Conservation (phyloP, 345 rosid species). For the Eucalyptus pauciflora region DNA sequence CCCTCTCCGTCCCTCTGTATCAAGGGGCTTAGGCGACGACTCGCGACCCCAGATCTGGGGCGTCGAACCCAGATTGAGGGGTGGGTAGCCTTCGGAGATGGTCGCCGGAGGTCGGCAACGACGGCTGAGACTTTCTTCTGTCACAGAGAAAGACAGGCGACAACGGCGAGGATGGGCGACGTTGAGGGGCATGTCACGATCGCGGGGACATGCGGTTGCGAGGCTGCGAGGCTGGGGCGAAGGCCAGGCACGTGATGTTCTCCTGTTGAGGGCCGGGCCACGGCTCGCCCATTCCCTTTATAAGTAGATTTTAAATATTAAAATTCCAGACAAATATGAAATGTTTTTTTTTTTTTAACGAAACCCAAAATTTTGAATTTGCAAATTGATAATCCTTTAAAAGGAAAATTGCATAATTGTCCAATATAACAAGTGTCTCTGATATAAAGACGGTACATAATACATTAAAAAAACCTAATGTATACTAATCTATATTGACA, state of each 20-base stretch:
- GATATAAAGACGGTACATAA: too few relatives aligned
- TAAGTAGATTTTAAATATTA: neutral
- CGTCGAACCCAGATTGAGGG: neutral
- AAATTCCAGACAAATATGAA: neutral
- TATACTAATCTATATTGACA: too few relatives aligned
- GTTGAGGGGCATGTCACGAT: too few relatives aligned
- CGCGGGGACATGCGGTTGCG: too few relatives aligned
- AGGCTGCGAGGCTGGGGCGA: neutral
- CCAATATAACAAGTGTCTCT: neutral
- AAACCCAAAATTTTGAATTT: neutral
- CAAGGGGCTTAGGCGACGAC: too few relatives aligned
- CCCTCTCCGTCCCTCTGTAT: too few relatives aligned
- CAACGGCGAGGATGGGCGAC: too few relatives aligned
- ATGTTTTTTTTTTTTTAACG: too few relatives aligned
- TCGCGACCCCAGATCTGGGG: neutral
- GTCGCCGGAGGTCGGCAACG: neutral
- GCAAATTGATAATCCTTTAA: neutral
- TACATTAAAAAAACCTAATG: too few relatives aligned
- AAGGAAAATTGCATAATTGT: neutral
- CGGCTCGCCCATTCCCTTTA: neutral
- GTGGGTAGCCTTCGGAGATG: neutral
- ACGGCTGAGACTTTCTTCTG: too few relatives aligned
- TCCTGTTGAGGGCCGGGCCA: neutral
- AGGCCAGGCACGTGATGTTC: neutral
- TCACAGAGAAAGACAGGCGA: too few relatives aligned